A percentile compares a stretch with the other conserved stretches of the same genome.
phyloP scores from a whole-genome alignment of 192 early-diverging fungal species.

The Mortierella hygrophila region DNA sequence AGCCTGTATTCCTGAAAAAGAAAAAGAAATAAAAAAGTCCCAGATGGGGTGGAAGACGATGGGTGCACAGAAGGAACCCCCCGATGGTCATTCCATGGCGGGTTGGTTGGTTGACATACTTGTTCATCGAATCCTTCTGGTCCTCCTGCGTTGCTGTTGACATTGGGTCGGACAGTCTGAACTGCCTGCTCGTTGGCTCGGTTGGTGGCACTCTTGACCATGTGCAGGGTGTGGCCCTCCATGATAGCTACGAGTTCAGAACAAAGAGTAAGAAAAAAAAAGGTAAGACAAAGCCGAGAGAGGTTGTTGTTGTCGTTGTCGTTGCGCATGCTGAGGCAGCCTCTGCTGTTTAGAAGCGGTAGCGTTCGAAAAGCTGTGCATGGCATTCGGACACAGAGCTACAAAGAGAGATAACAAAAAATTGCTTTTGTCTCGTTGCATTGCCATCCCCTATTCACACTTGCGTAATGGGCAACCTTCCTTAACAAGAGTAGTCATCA shows the following conservation, averaged over 20 bases:
- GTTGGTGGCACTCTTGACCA: conserved; percentile 79
- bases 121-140: conserved; percentile 47
- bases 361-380: background rate
- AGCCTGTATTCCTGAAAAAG: background rate
- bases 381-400: background rate
- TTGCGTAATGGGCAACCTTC: conserved; percentile 17
- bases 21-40: background rate
- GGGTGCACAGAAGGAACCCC: background rate
- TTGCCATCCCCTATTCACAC: background rate
- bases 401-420: background rate
- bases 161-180: conserved; percentile 59
- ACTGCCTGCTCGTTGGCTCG: conserved; percentile 54
- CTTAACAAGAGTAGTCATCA: conserved; percentile 11
- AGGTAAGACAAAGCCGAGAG: conserved; percentile 7
- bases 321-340: background rate
- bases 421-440: background rate
- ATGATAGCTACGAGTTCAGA: conserved; percentile 66
- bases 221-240: conserved; percentile 91
- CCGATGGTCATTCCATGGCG: background rate
- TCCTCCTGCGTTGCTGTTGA: conserved; percentile 34
- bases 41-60: background rate
- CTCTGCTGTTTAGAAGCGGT: background rate
- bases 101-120: conserved; percentile 16
- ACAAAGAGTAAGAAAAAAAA: conserved; percentile 1
- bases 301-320: background rate